phyloP scores from a whole-genome alignment of 2,329 filamentous ascomycete genomes.

The Arthrobotrys sphaeroides region DNA sequence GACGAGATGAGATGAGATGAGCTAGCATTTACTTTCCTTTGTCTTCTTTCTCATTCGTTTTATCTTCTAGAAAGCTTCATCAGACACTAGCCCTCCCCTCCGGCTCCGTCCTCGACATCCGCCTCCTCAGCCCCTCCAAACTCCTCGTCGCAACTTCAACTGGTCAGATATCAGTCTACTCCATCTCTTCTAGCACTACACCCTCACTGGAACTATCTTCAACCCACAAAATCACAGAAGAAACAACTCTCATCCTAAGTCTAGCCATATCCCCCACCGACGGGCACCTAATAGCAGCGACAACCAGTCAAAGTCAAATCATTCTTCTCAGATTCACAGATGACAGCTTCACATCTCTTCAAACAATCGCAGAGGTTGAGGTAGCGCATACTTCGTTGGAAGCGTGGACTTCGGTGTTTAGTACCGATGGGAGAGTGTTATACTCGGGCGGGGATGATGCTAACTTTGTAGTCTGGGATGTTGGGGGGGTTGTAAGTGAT shows the following conservation, averaged over 20 bases:
- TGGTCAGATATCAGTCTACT: constrained; percentile 29
- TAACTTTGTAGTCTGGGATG: constrained; percentile 43
- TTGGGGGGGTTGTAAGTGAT: neutral
- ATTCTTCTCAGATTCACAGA: constrained; percentile 29
- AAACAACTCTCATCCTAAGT: constrained; percentile 24
- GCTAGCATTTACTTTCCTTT: neutral
- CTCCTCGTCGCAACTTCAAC: constrained; percentile 38
- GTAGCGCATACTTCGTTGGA: constrained; percentile 31
- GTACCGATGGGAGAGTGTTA: constrained; percentile 13
- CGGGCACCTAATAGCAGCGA: constrained; percentile 3
- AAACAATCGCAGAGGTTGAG: constrained; percentile 8
- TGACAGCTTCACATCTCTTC: neutral
- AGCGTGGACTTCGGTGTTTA: constrained; percentile 44
- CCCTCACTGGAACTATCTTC: constrained; percentile 12
- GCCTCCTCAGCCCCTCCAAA: constrained; percentile 19
- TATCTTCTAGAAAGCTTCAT: constrained; percentile 15
- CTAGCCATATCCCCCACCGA: constrained; percentile 24
- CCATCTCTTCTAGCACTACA: neutral
- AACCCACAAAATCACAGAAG: constrained; percentile 23
- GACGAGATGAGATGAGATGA: neutral
- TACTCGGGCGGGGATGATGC: constrained; percentile 50
- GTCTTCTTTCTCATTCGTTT: neutral
- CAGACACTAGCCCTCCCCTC: constrained; percentile 18
- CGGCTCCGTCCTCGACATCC: constrained; percentile 46
- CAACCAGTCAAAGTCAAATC: constrained; percentile 29